Base-by-base conservation (phyloP, 495 filamentous ascomycete species). In the Daldinia childiae region DNA sequence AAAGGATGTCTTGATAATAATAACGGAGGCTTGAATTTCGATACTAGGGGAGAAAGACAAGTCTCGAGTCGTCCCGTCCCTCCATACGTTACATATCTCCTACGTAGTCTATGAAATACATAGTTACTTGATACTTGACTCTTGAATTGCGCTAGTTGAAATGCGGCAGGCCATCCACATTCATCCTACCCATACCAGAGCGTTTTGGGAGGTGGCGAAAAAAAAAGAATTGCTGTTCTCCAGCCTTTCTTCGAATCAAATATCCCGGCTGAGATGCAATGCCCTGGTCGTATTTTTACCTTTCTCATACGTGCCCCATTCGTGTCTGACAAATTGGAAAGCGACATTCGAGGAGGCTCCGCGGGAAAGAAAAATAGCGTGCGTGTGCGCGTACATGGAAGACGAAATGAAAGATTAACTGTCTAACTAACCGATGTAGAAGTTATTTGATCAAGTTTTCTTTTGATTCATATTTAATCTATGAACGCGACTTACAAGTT, bases 311-410 rank as follows among this genome's bases (percentile, higher is more conserved):
- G 52, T n/a, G 41, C 51, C 58, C 63, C 69, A 41, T 66, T 56
- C 17, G 64, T 59, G 73, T 73, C 73, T 75, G 73, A 74, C 75
- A 74, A 77, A 77, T 77, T 64, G 51, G 56, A 74, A 68, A 26
- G 6, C 62, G 30, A 66, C 62, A 74, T 65, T 55, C 51, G n/a
- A 57, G 43, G 71, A 73, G 61, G 61, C 71, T 69, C 58, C 66
- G 66, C 66, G 56, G 43, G 58, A 43, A 50, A 26, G 15, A 32
- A 59, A 55, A 54, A 19, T 57, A 57, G 17, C n/a, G 54, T 57
- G 9, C 8, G 1, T 12, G n/a, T 57, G 30, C 6, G 0, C 51
- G 27, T 36, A 38, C 30, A 38, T 30, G 54, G 30, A 21, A 32
- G 50, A 66, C 17, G 56, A 41, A 64, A 57, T 54, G 50, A 29